Evolutionary conservation across 768 basidiomycete species (phyloP), one percentile per base, ranked within the genome.

Genomic region (Glaciozyma antarctica): DNA sequence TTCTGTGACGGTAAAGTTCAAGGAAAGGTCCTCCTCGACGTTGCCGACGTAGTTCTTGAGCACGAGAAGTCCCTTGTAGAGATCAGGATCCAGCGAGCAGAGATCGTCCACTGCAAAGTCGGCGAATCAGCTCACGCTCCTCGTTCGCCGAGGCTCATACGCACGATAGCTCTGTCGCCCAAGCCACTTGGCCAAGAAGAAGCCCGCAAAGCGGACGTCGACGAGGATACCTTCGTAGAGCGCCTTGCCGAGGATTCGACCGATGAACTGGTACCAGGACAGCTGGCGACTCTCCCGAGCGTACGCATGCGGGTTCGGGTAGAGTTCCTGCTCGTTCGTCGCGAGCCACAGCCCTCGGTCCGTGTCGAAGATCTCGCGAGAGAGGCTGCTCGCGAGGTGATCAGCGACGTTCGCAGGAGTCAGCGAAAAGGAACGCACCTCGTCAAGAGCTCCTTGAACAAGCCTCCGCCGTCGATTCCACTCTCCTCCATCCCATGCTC

Each of bases 381-480:
- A 86, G 22, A 99, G 76, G 19, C 87, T 89, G 65, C 3, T 49
- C 34, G 22, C 15, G 26, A 30, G n/a, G 34, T 8, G 2, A n/a
- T 30, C 47, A 54, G 22, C 21, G 8, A 32, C 32, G 32, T 32
- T 32, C 32, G 43, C 3, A 2, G 24, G 24, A 12, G 47, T 21
- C 9, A 22, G 21, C 38, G 17, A n/a, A 21, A 8, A 6, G 22
- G 32, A 5, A 72, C 79, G 69, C 61, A 81, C 78, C 75, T 75
- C 2, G 92, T 99, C 73, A 98, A 83, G 71, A 98, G 95, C 76
- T 98, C 95, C 75, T 98, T 99, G 81, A 95, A 98, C 7, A 98
- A 86, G 0, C 95, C 95, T 3, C 95, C 93, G 2, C 94, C 93
- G 69, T 97, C 94, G 41, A 98, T 94, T 0, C 93, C 94, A 22